Evolutionary conservation across 176 grass and related monocot genomes (phyloP).

Genomic region (Otatea glauca): DNA sequence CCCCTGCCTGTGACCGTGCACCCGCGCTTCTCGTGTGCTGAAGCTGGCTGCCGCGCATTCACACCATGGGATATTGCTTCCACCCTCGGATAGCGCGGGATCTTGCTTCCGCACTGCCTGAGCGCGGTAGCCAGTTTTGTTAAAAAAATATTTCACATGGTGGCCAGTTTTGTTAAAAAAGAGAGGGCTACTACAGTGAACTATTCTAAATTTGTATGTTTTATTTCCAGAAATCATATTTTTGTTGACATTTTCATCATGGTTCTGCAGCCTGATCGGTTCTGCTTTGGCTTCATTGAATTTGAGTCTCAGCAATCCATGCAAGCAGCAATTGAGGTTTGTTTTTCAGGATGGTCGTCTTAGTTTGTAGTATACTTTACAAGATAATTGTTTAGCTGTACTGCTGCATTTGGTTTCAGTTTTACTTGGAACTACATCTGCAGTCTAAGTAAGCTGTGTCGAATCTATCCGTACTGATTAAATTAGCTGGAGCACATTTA

Average conservation of each 20-base stretch:
- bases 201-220: not conserved
- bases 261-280: slow-evolving; percentile 57
- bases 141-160: too few species aligned
- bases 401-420: not conserved
- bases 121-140: too few species aligned
- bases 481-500: slow-evolving; percentile 19
- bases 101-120: too few species aligned
- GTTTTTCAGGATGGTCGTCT: not conserved
- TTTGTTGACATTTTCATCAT: slow-evolving; percentile 34
- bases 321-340: slow-evolving; percentile 77
- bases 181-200: too few species aligned
- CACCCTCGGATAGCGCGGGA: too few species aligned
- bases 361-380: not conserved
- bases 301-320: slow-evolving; percentile 74
- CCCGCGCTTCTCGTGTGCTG: too few species aligned
- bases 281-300: slow-evolving; percentile 83
- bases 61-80: too few species aligned
- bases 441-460: not conserved
- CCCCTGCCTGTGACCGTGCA: too few species aligned
- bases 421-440: slow-evolving; percentile 26
- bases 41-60: too few species aligned
- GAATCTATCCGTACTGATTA: not conserved
- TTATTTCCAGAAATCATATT: not conserved
- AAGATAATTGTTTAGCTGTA: slow-evolving; percentile 7
- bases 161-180: too few species aligned